These are phyloP conservation scores for Oryza australiensis DNA, from an alignment of 176 grass and related monocot species.

Conservation along the genomic window DNA sequence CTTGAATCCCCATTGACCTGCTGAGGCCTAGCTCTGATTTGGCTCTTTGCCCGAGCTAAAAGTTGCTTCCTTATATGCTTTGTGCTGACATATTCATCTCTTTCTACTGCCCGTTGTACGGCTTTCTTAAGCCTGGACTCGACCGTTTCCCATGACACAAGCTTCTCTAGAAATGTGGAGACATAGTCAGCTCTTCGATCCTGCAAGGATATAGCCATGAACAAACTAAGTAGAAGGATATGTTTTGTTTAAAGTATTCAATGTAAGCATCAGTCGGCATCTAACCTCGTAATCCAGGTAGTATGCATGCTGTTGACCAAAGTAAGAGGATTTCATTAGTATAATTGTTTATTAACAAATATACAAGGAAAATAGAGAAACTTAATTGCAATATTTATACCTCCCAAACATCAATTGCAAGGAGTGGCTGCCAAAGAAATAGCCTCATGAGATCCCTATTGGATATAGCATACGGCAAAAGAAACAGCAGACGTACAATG, in stretches of 20 bases:
- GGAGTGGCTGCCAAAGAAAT: slow-evolving; percentile 75
- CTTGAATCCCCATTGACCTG: slow-evolving; percentile 1
- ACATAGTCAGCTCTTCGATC: slow-evolving; percentile 74
- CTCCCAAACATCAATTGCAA: slow-evolving; percentile 97
- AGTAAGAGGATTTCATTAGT: slow-evolving; percentile 32
- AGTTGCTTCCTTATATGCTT: slow-evolving; percentile 36
- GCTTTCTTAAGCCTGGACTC: slow-evolving; percentile 57
- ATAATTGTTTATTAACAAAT: not conserved
- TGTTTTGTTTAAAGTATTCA: not conserved
- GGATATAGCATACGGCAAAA: not conserved
- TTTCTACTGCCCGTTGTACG: slow-evolving; percentile 39
- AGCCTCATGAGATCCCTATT: slow-evolving; percentile 13
- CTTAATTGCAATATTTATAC: slow-evolving; percentile 33
- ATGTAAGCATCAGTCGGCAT: not conserved
- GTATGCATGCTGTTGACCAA: slow-evolving; percentile 68
- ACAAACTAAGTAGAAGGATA: not conserved
- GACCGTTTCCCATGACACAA: slow-evolving; percentile 81
- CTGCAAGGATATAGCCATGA: slow-evolving; percentile 40
- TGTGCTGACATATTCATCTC: slow-evolving; percentile 27
- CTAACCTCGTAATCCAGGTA: slow-evolving; percentile 93
- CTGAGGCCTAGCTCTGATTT: not conserved
- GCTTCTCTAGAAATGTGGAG: slow-evolving; percentile 71
- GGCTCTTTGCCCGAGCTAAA: slow-evolving; percentile 9
- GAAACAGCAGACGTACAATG: not conserved
- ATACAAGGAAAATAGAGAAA: not conserved